Conservation (phyloP, 2,329 filamentous ascomycete genomes). For the Cladosporium sp. region DNA sequence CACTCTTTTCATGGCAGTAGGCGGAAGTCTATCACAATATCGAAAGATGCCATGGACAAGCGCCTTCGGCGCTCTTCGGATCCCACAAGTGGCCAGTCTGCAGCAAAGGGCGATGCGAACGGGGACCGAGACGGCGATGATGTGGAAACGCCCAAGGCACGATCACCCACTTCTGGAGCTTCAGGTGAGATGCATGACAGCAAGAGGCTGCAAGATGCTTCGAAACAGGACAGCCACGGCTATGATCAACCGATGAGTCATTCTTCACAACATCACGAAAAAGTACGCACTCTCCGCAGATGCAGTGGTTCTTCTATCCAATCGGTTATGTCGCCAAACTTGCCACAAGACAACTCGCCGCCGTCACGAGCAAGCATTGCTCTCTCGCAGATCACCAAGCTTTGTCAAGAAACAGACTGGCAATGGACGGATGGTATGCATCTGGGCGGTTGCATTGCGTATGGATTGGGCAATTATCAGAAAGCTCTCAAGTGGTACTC, state of each 20-base stretch:
- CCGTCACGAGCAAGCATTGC: conserved; percentile 58
- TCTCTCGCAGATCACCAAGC: conserved; percentile 64
- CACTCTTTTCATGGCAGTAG: conserved; percentile 30
- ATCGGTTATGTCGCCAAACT: conserved; percentile 16
- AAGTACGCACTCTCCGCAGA: conserved; percentile 19
- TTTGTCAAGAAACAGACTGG: conserved; percentile 78
- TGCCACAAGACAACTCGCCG: conserved; percentile 34
- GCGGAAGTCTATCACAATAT: conserved; percentile 8
- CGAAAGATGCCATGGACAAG: conserved; percentile 9
- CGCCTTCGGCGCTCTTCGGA: conserved; percentile 12
- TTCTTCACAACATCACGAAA: not conserved
- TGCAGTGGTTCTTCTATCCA: conserved; percentile 26
- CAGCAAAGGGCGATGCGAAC: not conserved
- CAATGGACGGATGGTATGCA: conserved; percentile 92
- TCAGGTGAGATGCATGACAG: conserved; percentile 19
- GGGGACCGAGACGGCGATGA: conserved; percentile 9
- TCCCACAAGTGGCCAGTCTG: conserved; percentile 3
- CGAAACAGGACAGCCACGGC: not conserved
- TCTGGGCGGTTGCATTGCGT: conserved; percentile 83
- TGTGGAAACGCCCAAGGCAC: conserved; percentile 16
- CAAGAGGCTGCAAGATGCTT: conserved; percentile 15
- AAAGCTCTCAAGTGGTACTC: conserved; percentile 72
- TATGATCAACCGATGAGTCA: not conserved
- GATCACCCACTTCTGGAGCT: conserved; percentile 16
- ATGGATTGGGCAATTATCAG: conserved; percentile 79